Conservation (phyloP, 2,329 filamentous ascomycete genomes). For the Pyrenophora graminea region DNA sequence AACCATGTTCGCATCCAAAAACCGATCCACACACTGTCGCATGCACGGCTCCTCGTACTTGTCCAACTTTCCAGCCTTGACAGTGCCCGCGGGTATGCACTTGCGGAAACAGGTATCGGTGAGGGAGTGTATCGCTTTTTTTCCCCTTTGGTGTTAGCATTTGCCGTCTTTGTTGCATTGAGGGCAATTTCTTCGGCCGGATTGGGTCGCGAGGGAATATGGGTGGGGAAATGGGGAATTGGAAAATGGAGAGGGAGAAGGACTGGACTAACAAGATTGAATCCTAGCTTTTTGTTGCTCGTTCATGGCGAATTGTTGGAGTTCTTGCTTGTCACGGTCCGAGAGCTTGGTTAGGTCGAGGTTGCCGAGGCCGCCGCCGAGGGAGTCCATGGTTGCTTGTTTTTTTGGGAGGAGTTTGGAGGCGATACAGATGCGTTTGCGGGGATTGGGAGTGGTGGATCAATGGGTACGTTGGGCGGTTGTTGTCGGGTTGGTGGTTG, state of each 20-base stretch:
- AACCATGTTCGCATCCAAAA: slow-evolving; percentile 83
- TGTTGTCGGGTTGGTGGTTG: background rate
- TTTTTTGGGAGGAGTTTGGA: background rate
- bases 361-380: slow-evolving; percentile 51
- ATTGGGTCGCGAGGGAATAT: background rate
- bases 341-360: slow-evolving; percentile 75
- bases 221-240: background rate
- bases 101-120: slow-evolving; percentile 92
- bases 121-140: slow-evolving; percentile 63
- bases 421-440: slow-evolving; percentile 6
- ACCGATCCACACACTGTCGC: slow-evolving; percentile 90
- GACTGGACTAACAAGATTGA: slow-evolving; percentile 48
- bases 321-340: slow-evolving; percentile 81
- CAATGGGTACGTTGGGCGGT: background rate
- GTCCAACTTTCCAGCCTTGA: slow-evolving; percentile 75
- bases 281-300: slow-evolving; percentile 85
- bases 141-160: background rate
- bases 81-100: slow-evolving; percentile 75
- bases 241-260: background rate
- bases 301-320: slow-evolving; percentile 82
- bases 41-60: slow-evolving; percentile 80
- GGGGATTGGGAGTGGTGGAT: background rate
- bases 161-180: background rate
- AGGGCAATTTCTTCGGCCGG: background rate
- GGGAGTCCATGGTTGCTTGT: slow-evolving; percentile 35